phyloP scores from a whole-genome alignment of 345 rosid genomes.

The Triadica sebifera region DNA sequence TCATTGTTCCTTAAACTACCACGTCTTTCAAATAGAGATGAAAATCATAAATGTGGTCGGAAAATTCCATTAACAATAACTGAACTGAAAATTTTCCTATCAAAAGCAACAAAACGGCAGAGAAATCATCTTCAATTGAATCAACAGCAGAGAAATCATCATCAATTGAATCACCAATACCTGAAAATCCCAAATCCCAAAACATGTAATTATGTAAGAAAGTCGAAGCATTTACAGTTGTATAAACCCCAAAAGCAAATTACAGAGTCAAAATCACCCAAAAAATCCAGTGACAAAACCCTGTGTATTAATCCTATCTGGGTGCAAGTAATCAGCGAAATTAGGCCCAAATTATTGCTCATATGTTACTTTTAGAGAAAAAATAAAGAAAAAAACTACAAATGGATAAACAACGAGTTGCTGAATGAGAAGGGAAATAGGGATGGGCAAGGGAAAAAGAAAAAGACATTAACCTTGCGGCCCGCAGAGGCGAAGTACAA shows the following conservation, averaged over 20 bases:
- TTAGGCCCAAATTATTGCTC: neutral
- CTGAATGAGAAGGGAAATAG: neutral
- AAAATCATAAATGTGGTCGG: neutral
- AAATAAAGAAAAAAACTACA: too few species aligned
- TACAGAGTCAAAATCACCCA: neutral
- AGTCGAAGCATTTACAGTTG: neutral
- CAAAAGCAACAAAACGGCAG: too few species aligned
- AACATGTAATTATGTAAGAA: neutral
- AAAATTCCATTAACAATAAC: neutral
- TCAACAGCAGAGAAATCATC: too few species aligned
- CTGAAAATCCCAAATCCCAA: neutral
- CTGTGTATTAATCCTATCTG: neutral
- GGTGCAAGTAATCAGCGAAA: neutral
- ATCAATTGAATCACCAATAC: neutral
- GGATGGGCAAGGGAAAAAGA: conserved; percentile 1
- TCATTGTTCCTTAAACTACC: neutral
- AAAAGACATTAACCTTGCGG: conserved; percentile 50
- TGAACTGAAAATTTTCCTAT: neutral
- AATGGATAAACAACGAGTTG: neutral
- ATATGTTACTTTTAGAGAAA: too few species aligned
- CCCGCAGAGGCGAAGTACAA: conserved; percentile 59
- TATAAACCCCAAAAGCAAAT: neutral
- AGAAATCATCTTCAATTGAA: too few species aligned
- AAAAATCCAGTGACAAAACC: neutral
- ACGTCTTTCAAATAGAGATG: neutral